Evolutionary conservation across 495 filamentous ascomycete genomes (phyloP).

Genomic region (Haplographium delicatum): DNA sequence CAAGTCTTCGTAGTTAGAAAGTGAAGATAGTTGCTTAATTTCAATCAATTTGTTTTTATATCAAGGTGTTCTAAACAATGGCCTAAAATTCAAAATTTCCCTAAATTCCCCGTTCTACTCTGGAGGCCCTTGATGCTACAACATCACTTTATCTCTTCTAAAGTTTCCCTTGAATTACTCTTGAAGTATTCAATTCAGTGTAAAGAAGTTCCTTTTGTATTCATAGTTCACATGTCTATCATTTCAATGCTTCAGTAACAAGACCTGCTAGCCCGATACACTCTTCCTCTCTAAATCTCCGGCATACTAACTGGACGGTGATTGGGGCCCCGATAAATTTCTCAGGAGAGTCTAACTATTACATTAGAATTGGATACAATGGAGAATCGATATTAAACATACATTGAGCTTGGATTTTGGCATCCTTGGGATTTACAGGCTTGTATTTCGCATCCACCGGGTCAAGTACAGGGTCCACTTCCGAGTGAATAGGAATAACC

Average conservation of each 20-base stretch:
- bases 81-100: no score
- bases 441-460: constrained; percentile 35
- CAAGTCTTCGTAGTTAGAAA: no score
- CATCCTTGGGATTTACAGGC: neutral
- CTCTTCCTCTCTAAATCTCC: constrained; percentile 40
- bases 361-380: neutral
- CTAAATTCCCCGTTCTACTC: no score
- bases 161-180: no score
- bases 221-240: no score
- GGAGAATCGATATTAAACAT: neutral
- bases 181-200: neutral
- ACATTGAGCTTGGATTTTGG: constrained; percentile 7
- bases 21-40: no score
- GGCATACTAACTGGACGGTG: constrained; percentile 39
- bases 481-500: constrained; percentile 42
- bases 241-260: neutral
- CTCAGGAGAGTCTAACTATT: constrained; percentile 28
- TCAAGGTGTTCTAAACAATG: no score
- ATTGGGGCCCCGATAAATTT: constrained; percentile 41
- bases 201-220: neutral
- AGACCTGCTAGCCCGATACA: neutral
- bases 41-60: no score
- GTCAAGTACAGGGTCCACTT: constrained; percentile 14
- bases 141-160: no score
- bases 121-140: no score